These are phyloP conservation scores for Suhomyces emberorum DNA, from an alignment of 805 yeast species.

Conservation along the genomic window DNA sequence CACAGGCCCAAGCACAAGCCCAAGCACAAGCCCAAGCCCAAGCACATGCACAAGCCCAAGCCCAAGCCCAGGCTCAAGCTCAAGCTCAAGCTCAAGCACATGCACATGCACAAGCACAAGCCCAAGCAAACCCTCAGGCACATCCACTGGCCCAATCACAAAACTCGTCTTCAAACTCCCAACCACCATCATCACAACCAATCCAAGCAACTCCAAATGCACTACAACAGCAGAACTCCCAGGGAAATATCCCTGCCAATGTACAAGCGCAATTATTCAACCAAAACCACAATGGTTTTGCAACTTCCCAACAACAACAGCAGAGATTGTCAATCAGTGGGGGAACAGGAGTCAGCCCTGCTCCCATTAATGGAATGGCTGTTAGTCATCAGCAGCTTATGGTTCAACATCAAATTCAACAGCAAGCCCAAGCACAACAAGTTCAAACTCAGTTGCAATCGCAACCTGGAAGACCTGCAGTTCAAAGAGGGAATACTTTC, in stretches of 20 bases:
- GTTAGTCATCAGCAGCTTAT: conserved; percentile 8
- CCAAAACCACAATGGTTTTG: conserved; percentile 2
- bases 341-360: conserved; percentile 2
- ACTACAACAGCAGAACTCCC: neutral
- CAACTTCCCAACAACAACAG: conserved; percentile 2
- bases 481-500: conserved; percentile 19
- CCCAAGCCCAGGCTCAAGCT: too few relatives aligned
- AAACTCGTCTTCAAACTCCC: too few relatives aligned
- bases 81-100: too few relatives aligned
- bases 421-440: conserved; percentile 10
- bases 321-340: conserved; percentile 7
- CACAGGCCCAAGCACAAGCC: too few relatives aligned
- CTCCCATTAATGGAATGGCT: conserved; percentile 8
- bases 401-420: conserved; percentile 12
- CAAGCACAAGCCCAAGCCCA: too few relatives aligned
- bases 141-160: too few relatives aligned
- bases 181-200: too few relatives aligned
- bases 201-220: neutral
- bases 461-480: conserved; percentile 13
- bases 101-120: too few relatives aligned
- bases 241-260: neutral
- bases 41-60: too few relatives aligned
- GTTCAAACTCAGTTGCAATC: conserved; percentile 11
- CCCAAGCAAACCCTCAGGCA: too few relatives aligned
- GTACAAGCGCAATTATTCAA: conserved; percentile 4